Base-by-base conservation (phyloP, 148 eudicot genomes). In the Fallopia convolvulus region DNA sequence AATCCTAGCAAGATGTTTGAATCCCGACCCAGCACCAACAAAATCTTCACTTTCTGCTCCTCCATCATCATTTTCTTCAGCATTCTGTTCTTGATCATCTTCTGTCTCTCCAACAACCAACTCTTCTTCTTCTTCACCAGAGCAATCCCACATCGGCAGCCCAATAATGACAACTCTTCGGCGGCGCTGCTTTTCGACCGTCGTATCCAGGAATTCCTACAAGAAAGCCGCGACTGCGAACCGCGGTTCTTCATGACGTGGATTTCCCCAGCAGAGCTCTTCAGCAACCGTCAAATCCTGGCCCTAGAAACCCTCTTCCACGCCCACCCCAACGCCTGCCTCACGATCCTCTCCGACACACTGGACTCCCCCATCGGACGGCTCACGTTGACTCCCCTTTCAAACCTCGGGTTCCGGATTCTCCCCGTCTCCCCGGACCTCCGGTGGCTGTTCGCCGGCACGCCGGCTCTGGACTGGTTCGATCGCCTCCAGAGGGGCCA, bases 401-500 rank as follows among this genome's bases (percentile, higher is more conserved):
- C 84, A 26, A 65, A 78, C 0, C 81, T 17, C 0, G 91, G 89
- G 0, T 82, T 82, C 50, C 18, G 76, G 20, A 80, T 87, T 48
- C 68, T 79, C 0, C 74, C 90, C 0, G 76, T 89, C 2, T 73
- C 83, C 1, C 91, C 91, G 0, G 90, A 93, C 77, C 74, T 87
- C 47, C n/a, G 50, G 1, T 83, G 48, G 26, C 78, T 93, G 15
- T 82, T 88, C 63, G 52, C 81, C 3, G 72, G 81, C 52, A 91
- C 92, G 0, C 94, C 92, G 3, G 94, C 90, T 10, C 78, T 83
- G 3, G 73, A 20, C 1, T 93, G 96, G 96, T 84, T 87, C 36
- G 55, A 86, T 8, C 89, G 85, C 26, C 80, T 91, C 49, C 84
- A 86, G 75, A 81, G 44, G 2, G 96, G 92, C 15, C 73, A 81